Evolutionary conservation across 768 basidiomycete genomes (phyloP).

Genomic region (Pleurotus sapidus): DNA sequence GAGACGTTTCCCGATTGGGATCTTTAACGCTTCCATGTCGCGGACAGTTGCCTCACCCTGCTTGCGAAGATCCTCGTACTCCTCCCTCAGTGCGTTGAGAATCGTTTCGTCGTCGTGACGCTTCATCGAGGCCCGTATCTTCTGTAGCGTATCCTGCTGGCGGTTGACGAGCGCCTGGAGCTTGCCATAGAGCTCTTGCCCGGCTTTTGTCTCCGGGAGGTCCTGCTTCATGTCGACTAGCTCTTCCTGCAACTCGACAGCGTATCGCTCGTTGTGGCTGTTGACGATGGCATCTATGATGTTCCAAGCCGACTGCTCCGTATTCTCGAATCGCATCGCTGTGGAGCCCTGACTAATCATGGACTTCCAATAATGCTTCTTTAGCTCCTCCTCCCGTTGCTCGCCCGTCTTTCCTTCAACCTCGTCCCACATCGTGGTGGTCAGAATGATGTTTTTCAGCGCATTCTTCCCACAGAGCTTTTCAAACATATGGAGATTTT

Average conservation of each 20-base stretch:
- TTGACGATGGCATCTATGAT: slow-evolving; percentile 2
- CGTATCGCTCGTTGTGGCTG: slow-evolving; percentile 4
- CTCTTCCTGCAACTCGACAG: slow-evolving; percentile 14
- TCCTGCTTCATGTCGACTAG: slow-evolving; percentile 14
- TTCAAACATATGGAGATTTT: slow-evolving; percentile 12
- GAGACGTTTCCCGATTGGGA: slow-evolving; percentile 8
- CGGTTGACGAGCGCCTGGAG: slow-evolving; percentile 11
- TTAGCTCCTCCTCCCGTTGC: slow-evolving; percentile 9
- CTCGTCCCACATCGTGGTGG: slow-evolving; percentile 13
- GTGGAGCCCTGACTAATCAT: not conserved
- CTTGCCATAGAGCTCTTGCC: slow-evolving; percentile 10
- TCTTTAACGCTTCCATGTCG: slow-evolving; percentile 7
- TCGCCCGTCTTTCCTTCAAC: not conserved
- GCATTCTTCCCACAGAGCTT: slow-evolving; percentile 13
- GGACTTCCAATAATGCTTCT: slow-evolving; percentile 4
- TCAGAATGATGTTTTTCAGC: slow-evolving; percentile 8
- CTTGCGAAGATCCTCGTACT: slow-evolving; percentile 10
- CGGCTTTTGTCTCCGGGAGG: slow-evolving; percentile 14
- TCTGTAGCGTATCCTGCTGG: slow-evolving; percentile 12
- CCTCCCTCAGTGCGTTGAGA: slow-evolving; percentile 6
- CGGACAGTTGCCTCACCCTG: slow-evolving; percentile 3
- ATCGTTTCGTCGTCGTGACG: slow-evolving; percentile 5
- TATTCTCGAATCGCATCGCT: slow-evolving; percentile 6
- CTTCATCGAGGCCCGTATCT: slow-evolving; percentile 5
- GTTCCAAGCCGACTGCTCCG: slow-evolving; percentile 10